phyloP scores from a whole-genome alignment of 2,329 filamentous ascomycete species.

The Hypoxylon sp. region DNA sequence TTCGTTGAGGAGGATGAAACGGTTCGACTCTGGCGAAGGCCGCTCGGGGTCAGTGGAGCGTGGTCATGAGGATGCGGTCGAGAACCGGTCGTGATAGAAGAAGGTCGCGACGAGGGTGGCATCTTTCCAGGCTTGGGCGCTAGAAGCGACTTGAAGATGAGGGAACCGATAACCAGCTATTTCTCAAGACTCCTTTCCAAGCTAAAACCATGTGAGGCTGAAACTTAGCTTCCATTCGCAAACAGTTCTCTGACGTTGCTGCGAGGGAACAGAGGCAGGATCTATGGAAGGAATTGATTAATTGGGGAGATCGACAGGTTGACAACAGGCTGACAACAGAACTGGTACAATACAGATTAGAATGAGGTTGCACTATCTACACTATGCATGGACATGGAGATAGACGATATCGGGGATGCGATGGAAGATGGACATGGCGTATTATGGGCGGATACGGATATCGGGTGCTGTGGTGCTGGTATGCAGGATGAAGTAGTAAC shows the following conservation, averaged over 20 bases:
- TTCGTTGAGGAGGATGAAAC: slow-evolving; percentile 45
- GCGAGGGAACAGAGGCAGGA: not conserved
- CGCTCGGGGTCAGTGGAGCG: slow-evolving; percentile 49
- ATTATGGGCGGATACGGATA: not conserved
- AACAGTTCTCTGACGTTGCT: slow-evolving; percentile 6
- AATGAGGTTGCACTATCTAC: slow-evolving; percentile 12
- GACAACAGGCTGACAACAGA: too few relatives aligned
- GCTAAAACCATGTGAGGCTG: slow-evolving; percentile 3
- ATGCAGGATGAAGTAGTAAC: slow-evolving; percentile 32
- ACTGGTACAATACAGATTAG: slow-evolving; percentile 3
- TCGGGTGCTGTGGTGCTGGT: too few relatives aligned
- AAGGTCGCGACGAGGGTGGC: slow-evolving; percentile 38
- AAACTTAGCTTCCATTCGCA: slow-evolving; percentile 24
- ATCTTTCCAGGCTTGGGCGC: slow-evolving; percentile 20
- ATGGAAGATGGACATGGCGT: too few relatives aligned
- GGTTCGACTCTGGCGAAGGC: slow-evolving; percentile 50
- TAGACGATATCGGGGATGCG: slow-evolving; percentile 1
- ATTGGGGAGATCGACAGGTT: slow-evolving; percentile 2
- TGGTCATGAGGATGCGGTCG: slow-evolving; percentile 44
- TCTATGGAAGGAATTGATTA: slow-evolving; percentile 3
- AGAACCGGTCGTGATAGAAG: slow-evolving; percentile 35
- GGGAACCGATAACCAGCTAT: slow-evolving; percentile 9
- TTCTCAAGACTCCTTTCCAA: not conserved
- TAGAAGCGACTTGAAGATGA: not conserved
- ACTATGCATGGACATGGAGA: slow-evolving; percentile 20